Base-by-base conservation (phyloP, 106 monocot species). In the Vanilla planifolia region DNA sequence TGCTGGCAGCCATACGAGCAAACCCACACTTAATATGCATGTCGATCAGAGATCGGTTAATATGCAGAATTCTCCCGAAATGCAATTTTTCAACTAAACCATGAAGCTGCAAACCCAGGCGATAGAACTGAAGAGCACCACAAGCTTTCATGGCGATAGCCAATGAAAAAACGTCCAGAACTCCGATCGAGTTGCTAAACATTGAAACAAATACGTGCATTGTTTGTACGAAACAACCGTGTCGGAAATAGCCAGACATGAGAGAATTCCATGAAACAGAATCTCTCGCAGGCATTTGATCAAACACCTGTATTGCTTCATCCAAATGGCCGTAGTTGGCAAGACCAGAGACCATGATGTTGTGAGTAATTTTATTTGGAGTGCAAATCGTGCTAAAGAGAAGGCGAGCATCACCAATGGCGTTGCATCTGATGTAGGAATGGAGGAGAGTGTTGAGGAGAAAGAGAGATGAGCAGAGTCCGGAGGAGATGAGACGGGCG, bases 11-110 rank as follows among this genome's bases (percentile, higher is more conserved):
- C 20, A 71, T 46, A 26, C 79, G 60, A 9, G 70, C 45, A 6
- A 51, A 47, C 20, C 86, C 84, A 35, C 86, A 90, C 39, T 87
- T 90, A 3, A 87, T 52, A 63, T 89, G 76, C 75, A 96, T 81
- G 28, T 90, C 86, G 28, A 96, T 62, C 2, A 96, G 68, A 13
- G 86, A 64, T 13, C 59, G 63, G 44, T 60, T 55, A 23, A 81
- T 71, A 35, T 69, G 68, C 17, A 51, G 26, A 45, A 79, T 81
- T 17, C 21, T 42, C 36, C 24, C 43, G 73, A 84, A 61, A 52
- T 69, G 68, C 55, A 68, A 59, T 67, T 84, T 96, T 44, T 39
- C 17, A 47, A 69, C 76, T 27, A 86, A 47, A 35, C 78, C 77
- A 61, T 89, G 95, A 35, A 96, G 44, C 59, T 87, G 84, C 32